These are phyloP conservation scores for Kwoniella sp. DNA, from an alignment of 768 basidiomycete species.

Conservation along the genomic window DNA sequence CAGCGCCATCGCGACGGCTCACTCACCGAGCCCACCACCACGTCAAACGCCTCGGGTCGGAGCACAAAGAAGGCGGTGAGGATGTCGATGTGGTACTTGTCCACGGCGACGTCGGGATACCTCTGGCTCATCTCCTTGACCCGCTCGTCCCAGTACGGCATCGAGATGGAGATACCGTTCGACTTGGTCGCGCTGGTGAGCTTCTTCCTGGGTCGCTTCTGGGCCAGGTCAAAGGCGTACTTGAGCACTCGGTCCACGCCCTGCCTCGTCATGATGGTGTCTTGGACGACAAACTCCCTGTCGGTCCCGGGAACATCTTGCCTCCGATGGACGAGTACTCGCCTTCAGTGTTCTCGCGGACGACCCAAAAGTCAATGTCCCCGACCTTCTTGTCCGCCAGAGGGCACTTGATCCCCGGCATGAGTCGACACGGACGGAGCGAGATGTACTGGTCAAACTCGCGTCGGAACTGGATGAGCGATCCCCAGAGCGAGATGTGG, in stretches of 20 bases:
- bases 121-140: slow-evolving; percentile 9
- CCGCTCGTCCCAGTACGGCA: slow-evolving; percentile 23
- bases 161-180: slow-evolving; percentile 47
- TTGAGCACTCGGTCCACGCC: slow-evolving; percentile 57
- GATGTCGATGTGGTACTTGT: slow-evolving; percentile 26
- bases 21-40: slow-evolving; percentile 59
- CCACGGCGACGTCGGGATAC: slow-evolving; percentile 13
- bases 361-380: slow-evolving; percentile 57
- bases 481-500: slow-evolving; percentile 61
- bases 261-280: slow-evolving; percentile 55
- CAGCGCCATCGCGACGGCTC: neutral
- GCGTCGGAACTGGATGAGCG: slow-evolving; percentile 56
- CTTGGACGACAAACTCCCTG: slow-evolving; percentile 36
- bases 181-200: slow-evolving; percentile 59
- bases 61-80: slow-evolving; percentile 21
- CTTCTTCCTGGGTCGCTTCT: slow-evolving; percentile 55
- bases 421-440: slow-evolving; percentile 55
- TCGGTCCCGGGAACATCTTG: slow-evolving; percentile 26
- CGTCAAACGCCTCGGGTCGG: slow-evolving; percentile 20
- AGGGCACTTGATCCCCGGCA: slow-evolving; percentile 56
- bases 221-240: slow-evolving; percentile 58
- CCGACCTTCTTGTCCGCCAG: slow-evolving; percentile 53
- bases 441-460: slow-evolving; percentile 56
- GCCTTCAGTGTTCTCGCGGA: slow-evolving; percentile 99
- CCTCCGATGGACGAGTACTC: slow-evolving; percentile 92